Base-by-base conservation (phyloP, 2,329 filamentous ascomycete genomes). In the Dactylonectria estremocensis region DNA sequence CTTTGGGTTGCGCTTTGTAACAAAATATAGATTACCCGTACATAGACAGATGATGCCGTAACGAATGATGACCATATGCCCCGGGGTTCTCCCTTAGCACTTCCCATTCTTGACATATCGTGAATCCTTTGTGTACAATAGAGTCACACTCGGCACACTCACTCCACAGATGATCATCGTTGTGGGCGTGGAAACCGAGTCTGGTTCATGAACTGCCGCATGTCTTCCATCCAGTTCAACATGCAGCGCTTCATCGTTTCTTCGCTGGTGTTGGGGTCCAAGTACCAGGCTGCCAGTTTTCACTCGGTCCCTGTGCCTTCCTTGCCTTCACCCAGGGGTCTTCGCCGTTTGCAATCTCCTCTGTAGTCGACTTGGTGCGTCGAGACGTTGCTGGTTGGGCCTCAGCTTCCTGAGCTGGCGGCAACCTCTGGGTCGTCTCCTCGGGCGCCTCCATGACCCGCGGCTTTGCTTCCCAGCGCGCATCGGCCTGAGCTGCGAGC, bases 231-330 rank as follows among this genome's bases (percentile, higher is more conserved):
- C 13, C 28, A 35, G 28, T 52, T 16, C 28, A 35, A 33, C n/a
- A 20, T 13, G 5, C n/a, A 35, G 10, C 24, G 14, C 54, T n/a
- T 76, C 65, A 77, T 53, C 67, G 69, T 67, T 78, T 81, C 72
- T 78, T 83, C 11, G 71, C 61, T n/a, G 83, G 72, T 2, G 79
- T 79, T 4, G 89, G 89, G 5, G 78, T 82, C 91, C 91, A 93
- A 3, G 89, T 81, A 54, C 88, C 77, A 0, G 92, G 92, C 78
- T 92, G 89, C 90, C 90, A 93, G n/a, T 81, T 83, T 77, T 93
- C 90, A 61, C 90, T 85, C 0, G 90, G 88, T 0, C 84, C 85
- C 20, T 75, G 73, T 1, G 78, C 71, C 43, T 67, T 83, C 37
- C 66, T 83, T 1, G 85, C 83, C 69, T 83, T 85, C 33, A 86